These are phyloP conservation scores for Physcomitrellopsis africana DNA, from an alignment of 225 moss, liverwort and hornwort genomes.

Conservation along the genomic window DNA sequence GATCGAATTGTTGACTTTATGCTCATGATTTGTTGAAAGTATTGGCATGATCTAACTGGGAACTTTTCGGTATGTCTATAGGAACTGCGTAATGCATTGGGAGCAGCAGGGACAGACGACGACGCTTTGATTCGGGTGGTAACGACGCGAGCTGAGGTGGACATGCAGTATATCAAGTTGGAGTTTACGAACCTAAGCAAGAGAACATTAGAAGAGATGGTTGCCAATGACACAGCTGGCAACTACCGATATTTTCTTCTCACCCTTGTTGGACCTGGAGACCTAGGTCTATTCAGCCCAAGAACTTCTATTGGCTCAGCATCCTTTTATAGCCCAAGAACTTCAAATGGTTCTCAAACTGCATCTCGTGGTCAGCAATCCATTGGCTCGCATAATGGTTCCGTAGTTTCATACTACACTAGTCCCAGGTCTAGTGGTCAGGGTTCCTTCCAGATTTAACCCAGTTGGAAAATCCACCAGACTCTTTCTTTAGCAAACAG, in stretches of 20 bases:
- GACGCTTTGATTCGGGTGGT: conserved; percentile 42
- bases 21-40: too few relatives aligned
- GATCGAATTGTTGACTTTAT: too few relatives aligned
- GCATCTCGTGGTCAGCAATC: conserved; percentile 33
- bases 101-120: conserved; percentile 45
- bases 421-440: conserved; percentile 58
- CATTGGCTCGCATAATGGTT: conserved; percentile 46
- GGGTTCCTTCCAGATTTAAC: conserved; percentile 51
- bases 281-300: conserved; percentile 37
- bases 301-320: conserved; percentile 37
- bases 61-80: neutral
- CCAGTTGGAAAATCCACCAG: neutral
- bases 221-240: conserved; percentile 35
- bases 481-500: neutral
- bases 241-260: conserved; percentile 48
- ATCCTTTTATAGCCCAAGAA: conserved; percentile 32
- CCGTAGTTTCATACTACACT: conserved; percentile 34
- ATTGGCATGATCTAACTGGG: too few relatives aligned
- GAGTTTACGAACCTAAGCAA: conserved; percentile 44
- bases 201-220: conserved; percentile 45
- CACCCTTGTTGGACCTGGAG: conserved; percentile 44
- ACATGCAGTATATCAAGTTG: conserved; percentile 51
- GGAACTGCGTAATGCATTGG: conserved; percentile 42
- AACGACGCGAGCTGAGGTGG: conserved; percentile 45
- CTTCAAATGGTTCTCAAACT: conserved; percentile 44